Base-by-base conservation (phyloP, 257 asterid genomes). In the Sherardia arvensis region DNA sequence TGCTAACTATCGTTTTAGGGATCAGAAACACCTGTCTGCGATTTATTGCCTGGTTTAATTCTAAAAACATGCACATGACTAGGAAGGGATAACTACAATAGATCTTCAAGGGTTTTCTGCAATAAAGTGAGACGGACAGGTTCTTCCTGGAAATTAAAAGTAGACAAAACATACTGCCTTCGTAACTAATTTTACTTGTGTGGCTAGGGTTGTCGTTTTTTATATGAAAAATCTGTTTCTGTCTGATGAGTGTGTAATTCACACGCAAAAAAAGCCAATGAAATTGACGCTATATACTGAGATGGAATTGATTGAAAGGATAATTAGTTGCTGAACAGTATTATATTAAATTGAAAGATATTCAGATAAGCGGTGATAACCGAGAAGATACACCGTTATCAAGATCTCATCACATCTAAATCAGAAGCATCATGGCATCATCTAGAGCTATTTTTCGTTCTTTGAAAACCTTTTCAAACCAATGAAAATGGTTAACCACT, bases 81-180 rank as follows among this genome's bases (percentile, higher is more conserved):
- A 10, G 64, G 70, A 43, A 54, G n/a, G 30, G 21, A 60, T n/a
- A n/a, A 21, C 21, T 11, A n/a, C 48, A 7, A 47, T 2, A 26
- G 30, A 11, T 38, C 28, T 36, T 20, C 53, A 58, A 36, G 11
- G 10, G 29, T 43, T 47, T 30, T 17, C 71, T 34, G 17, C n/a
- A 54, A 55, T 66, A 36, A n/a, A 66, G 53, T 5, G 5, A 55
- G 63, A 54, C 56, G n/a, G n/a, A 54, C 40, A 12, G 40, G 36
- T 61, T 61, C 15, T 40, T 30, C 8, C 36, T 2, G 2, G 4
- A 38, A 61, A 20, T 20, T 7, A 27, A 27, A 27, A 26, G 17
- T 15, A 25, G 40, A 45, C 38, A 43, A 45, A 43, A 25, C 48
- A 14, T 1, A 22, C 18, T 18, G 11, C n/a, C 23, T 5, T 3